phyloP scores from a whole-genome alignment of 2,329 filamentous ascomycete species.

The Phyllachora maydis region DNA sequence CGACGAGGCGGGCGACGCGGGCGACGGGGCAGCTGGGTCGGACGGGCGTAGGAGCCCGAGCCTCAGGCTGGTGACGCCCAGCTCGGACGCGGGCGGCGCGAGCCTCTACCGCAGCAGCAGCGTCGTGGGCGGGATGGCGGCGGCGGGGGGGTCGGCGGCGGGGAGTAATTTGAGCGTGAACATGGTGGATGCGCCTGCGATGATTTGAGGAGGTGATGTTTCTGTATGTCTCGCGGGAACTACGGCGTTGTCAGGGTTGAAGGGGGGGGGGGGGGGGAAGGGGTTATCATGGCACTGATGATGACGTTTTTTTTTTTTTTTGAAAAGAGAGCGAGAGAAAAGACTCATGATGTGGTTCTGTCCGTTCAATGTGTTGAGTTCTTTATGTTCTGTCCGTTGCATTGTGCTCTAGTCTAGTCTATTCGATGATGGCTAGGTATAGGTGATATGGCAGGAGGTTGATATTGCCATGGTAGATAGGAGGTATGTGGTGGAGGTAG shows the following conservation, averaged over 20 bases:
- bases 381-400: too few relatives aligned
- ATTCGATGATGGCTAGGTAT: too few relatives aligned
- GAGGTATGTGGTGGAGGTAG: too few relatives aligned
- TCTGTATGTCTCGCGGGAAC: too few relatives aligned
- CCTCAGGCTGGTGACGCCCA: conserved; percentile 22
- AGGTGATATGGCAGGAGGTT: too few relatives aligned
- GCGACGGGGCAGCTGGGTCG: too few relatives aligned
- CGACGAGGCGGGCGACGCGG: conserved; percentile 7
- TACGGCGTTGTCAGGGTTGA: background rate
- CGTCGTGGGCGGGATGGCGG: conserved; percentile 1
- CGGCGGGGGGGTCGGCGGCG: background rate
- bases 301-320: background rate
- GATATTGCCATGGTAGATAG: too few relatives aligned
- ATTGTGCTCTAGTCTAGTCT: too few relatives aligned
- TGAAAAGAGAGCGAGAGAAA: background rate
- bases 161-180: background rate
- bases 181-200: too few relatives aligned
- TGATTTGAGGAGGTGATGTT: too few relatives aligned
- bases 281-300: background rate
- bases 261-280: background rate
- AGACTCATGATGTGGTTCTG: too few relatives aligned
- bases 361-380: too few relatives aligned
- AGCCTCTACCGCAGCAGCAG: conserved; percentile 10
- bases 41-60: conserved; percentile 7
- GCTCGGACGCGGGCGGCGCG: conserved; percentile 29